Conservation (phyloP, 1,139 yeast species). For the Nakaseomyces uthaithaninus region DNA sequence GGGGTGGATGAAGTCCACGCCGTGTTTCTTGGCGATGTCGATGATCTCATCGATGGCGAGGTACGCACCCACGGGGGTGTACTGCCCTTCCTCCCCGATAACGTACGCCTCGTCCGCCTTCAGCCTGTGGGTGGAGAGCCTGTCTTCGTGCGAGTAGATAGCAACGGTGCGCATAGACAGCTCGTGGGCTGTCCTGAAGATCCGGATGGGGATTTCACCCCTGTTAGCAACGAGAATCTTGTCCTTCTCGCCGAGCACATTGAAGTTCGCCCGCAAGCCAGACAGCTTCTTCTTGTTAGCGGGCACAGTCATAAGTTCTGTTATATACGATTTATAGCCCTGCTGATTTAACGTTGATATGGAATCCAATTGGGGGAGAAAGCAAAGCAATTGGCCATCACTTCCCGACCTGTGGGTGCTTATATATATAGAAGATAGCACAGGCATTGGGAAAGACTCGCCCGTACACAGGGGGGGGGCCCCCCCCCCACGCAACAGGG, state of each 20-base stretch:
- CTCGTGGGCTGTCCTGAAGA: conserved; percentile 97
- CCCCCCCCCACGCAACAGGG: too few species aligned
- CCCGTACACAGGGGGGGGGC: too few species aligned
- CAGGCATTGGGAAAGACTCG: too few species aligned
- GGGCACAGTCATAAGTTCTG: not conserved
- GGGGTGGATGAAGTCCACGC: conserved; percentile 95
- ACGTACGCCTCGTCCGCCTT: conserved; percentile 91
- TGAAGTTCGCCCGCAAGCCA: conserved; percentile 45
- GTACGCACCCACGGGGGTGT: conserved; percentile 92
- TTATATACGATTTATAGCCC: too few species aligned
- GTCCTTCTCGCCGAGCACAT: conserved; percentile 38
- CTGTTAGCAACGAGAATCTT: conserved; percentile 88
- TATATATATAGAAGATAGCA: too few species aligned
- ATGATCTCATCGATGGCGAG: conserved; percentile 93
- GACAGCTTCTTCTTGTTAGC: conserved; percentile 11
- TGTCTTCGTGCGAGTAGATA: conserved; percentile 91
- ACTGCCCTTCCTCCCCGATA: conserved; percentile 85
- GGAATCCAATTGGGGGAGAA: too few species aligned
- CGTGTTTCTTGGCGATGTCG: conserved; percentile 77
- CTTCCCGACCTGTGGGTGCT: too few species aligned
- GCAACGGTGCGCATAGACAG: conserved; percentile 97
- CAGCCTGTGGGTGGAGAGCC: conserved; percentile 88
- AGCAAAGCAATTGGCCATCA: too few species aligned
- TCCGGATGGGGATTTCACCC: conserved; percentile 86
- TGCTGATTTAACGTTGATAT: too few species aligned